Evolutionary conservation across 164 flowering plant species (phyloP).

Genomic region (Buxus sempervirens): DNA sequence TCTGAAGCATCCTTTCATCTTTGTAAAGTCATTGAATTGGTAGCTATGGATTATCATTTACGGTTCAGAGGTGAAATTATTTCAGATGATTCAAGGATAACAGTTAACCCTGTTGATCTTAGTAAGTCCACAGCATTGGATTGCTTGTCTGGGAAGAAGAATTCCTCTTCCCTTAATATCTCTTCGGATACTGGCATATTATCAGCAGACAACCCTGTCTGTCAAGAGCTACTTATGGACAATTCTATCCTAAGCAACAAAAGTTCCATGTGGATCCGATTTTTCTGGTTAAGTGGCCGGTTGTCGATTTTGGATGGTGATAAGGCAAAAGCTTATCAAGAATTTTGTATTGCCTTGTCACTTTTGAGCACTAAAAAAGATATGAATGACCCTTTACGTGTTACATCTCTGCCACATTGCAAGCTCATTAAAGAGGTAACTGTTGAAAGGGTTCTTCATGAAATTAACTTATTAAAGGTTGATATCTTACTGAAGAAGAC

Average conservation of each 20-base stretch:
- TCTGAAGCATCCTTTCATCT: conserved; percentile 73
- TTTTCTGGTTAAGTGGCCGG: conserved; percentile 83
- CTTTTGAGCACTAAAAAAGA: conserved; percentile 43
- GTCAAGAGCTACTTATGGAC: conserved; percentile 11
- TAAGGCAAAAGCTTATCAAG: conserved; percentile 63
- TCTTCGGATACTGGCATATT: conserved; percentile 18
- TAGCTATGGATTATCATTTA: conserved; percentile 53
- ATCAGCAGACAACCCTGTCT: conserved; percentile 12
- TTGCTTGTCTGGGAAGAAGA: conserved; percentile 15
- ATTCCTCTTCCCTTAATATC: conserved; percentile 9
- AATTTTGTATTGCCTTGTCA: conserved; percentile 53
- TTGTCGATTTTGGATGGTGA: conserved; percentile 64
- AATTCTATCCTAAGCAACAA: conserved; percentile 30
- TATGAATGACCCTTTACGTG: conserved; percentile 24
- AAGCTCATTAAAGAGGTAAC: conserved; percentile 54
- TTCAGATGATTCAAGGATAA: conserved; percentile 7
- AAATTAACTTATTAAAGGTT: conserved; percentile 62
- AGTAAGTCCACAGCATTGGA: background rate
- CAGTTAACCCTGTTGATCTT: background rate
- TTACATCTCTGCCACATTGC: conserved; percentile 57
- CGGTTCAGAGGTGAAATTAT: conserved; percentile 16
- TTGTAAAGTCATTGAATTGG: conserved; percentile 79
- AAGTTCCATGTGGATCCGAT: conserved; percentile 70
- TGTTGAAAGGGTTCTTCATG: conserved; percentile 56
- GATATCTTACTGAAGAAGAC: conserved; percentile 52